Percentiles rank a stretch among this genome's conserved stretches.
Evolutionary conservation across 192 early-diverging fungal species (phyloP).

Genomic region (Backusella morwellensis): DNA sequence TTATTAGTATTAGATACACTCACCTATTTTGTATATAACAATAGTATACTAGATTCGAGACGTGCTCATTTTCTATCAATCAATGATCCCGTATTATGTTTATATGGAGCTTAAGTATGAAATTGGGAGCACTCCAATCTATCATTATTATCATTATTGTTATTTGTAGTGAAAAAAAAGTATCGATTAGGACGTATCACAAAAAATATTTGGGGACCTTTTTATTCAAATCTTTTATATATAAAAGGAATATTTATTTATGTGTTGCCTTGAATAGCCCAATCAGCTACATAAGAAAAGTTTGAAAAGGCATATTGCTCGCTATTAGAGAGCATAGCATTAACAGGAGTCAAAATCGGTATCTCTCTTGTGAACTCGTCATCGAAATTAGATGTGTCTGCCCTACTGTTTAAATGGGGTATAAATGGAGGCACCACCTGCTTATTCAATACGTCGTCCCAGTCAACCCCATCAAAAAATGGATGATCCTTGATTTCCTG

Average conservation of each 20-base stretch:
- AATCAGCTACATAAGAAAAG: constrained; percentile 86
- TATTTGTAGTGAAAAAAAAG: too few relatives aligned
- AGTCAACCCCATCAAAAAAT: constrained; percentile 75
- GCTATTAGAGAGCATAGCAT: constrained; percentile 74
- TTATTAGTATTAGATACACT: too few relatives aligned
- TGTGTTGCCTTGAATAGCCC: constrained; percentile 49
- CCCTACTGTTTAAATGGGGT: constrained; percentile 62
- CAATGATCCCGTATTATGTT: too few relatives aligned
- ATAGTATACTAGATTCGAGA: too few relatives aligned
- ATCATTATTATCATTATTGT: too few relatives aligned
- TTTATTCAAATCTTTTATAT: too few relatives aligned
- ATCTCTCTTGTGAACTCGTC: constrained; percentile 91
- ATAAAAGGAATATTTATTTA: neutral
- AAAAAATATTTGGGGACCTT: too few relatives aligned
- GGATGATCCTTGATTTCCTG: constrained; percentile 73
- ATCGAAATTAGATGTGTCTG: constrained; percentile 96
- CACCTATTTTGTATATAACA: too few relatives aligned
- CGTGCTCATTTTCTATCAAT: too few relatives aligned
- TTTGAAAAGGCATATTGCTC: constrained; percentile 90
- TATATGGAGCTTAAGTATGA: too few relatives aligned
- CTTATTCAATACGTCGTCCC: constrained; percentile 69
- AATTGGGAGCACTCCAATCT: too few relatives aligned
- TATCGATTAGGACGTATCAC: too few relatives aligned
- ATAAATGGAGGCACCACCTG: constrained; percentile 69
- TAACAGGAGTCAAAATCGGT: constrained; percentile 85